phyloP scores from a whole-genome alignment of 768 basidiomycete genomes.

The Sporobolomyces pararoseus region DNA sequence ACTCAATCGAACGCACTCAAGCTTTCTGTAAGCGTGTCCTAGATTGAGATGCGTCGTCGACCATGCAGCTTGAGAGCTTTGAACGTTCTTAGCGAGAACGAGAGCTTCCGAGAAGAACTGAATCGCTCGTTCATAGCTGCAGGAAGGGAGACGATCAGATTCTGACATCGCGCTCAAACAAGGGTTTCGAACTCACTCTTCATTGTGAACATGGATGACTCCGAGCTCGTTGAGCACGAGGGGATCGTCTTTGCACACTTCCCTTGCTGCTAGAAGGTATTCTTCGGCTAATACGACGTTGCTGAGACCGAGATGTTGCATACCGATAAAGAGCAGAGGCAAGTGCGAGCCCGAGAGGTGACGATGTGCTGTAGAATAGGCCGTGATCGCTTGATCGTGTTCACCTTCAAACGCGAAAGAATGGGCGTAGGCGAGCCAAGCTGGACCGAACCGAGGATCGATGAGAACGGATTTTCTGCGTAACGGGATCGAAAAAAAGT shows the following conservation, averaged over 20 bases:
- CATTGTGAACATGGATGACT: constrained; percentile 83
- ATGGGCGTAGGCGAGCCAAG: constrained; percentile 97
- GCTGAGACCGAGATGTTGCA: constrained; percentile 91
- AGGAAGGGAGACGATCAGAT: no score
- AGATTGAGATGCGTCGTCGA: constrained; percentile 85
- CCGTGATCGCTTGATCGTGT: constrained; percentile 96
- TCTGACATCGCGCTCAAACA: no score
- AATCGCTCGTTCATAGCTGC: constrained; percentile 69
- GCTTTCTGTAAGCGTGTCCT: constrained; percentile 78
- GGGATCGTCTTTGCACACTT: constrained; percentile 74
- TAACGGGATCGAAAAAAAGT: no score
- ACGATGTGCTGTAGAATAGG: constrained; percentile 92
- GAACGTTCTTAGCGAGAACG: constrained; percentile 75
- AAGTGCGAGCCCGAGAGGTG: constrained; percentile 97
- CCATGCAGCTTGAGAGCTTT: constrained; percentile 81
- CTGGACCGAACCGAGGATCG: constrained; percentile 92
- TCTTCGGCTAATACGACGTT: constrained; percentile 79
- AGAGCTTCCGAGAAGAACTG: constrained; percentile 70
- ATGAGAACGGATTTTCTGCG: constrained; percentile 91
- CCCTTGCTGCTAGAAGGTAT: constrained; percentile 73
- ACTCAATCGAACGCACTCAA: constrained; percentile 40
- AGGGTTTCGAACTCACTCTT: constrained; percentile 23
- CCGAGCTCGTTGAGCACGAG: constrained; percentile 86
- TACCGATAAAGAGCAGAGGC: constrained; percentile 90
- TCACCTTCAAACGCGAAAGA: constrained; percentile 96